Evolutionary conservation across 2,329 filamentous ascomycete species (phyloP).

Genomic region (Truncatella angustata): DNA sequence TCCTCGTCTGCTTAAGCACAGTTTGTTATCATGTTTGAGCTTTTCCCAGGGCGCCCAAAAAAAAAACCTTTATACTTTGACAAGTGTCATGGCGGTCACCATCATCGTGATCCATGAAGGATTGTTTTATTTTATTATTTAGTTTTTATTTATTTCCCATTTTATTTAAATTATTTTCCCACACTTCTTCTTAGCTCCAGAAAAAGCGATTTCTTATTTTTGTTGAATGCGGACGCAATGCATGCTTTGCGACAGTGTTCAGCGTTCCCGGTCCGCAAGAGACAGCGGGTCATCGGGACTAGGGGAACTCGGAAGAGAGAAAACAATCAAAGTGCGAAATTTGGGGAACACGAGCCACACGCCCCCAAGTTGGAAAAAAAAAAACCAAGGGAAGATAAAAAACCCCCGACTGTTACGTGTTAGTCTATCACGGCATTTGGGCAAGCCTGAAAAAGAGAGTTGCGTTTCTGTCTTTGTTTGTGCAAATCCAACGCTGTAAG

Average conservation of each 20-base stretch:
- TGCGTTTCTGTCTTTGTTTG: neutral
- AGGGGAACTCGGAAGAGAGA: slow-evolving; percentile 27
- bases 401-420: slow-evolving; percentile 5
- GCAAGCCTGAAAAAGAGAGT: neutral
- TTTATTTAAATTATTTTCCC: neutral
- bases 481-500: no score
- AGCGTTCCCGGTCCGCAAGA: neutral
- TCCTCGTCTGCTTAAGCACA: neutral
- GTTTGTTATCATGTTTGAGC: neutral
- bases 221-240: neutral
- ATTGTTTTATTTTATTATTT: no score
- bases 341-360: slow-evolving; percentile 22
- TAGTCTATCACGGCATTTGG: slow-evolving; percentile 6
- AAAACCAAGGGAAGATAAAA: neutral
- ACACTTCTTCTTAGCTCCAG: neutral
- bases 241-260: neutral
- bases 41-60: no score
- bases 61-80: no score
- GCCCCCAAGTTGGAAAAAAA: neutral
- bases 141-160: no score
- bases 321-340: slow-evolving; percentile 25
- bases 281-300: slow-evolving; percentile 22
- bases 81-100: no score
- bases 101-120: no score
- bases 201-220: neutral